phyloP scores from a whole-genome alignment of 2,329 filamentous ascomycete species.

The Phialophora expanda region DNA sequence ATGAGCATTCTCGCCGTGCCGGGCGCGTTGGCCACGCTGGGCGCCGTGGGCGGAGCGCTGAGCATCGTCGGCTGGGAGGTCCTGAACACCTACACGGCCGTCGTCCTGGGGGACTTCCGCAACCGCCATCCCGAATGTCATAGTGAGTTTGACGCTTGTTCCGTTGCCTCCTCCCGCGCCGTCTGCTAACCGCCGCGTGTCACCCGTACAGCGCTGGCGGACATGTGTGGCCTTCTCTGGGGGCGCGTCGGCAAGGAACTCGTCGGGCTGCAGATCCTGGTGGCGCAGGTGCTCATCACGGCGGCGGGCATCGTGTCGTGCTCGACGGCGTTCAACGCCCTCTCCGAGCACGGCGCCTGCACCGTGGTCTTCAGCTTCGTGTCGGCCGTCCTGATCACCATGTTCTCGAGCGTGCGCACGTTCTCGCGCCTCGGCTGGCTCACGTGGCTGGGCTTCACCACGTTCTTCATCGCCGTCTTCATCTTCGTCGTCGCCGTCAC shows the following conservation, averaged over 20 bases:
- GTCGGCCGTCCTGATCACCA: constrained; percentile 37
- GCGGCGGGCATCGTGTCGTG: constrained; percentile 52
- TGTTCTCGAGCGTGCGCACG: constrained; percentile 12
- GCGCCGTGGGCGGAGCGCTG: constrained; percentile 54
- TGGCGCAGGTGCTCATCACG: constrained; percentile 43
- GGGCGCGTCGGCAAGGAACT: constrained; percentile 21
- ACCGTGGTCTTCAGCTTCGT: constrained; percentile 42
- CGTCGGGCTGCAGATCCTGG: constrained; percentile 14
- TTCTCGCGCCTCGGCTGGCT: constrained; percentile 13
- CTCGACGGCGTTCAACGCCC: constrained; percentile 51
- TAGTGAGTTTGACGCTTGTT: constrained; percentile 19
- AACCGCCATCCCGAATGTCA: constrained; percentile 60
- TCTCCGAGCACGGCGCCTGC: constrained; percentile 47
- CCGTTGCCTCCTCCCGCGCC: neutral
- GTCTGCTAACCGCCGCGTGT: neutral
- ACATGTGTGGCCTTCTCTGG: constrained; percentile 53
- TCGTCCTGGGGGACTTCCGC: constrained; percentile 59
- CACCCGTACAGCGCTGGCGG: constrained; percentile 37
- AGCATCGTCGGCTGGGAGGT: constrained; percentile 56
- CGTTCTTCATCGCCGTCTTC: constrained; percentile 25
- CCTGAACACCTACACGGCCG: constrained; percentile 52
- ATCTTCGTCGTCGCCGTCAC: constrained; percentile 38
- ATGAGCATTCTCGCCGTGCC: constrained; percentile 58
- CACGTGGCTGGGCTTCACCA: constrained; percentile 13
- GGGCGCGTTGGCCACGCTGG: constrained; percentile 54